These are phyloP conservation scores for Amaranthus hypochondriacus DNA, from an alignment of 148 eudicot genomes.

Conservation along the genomic window DNA sequence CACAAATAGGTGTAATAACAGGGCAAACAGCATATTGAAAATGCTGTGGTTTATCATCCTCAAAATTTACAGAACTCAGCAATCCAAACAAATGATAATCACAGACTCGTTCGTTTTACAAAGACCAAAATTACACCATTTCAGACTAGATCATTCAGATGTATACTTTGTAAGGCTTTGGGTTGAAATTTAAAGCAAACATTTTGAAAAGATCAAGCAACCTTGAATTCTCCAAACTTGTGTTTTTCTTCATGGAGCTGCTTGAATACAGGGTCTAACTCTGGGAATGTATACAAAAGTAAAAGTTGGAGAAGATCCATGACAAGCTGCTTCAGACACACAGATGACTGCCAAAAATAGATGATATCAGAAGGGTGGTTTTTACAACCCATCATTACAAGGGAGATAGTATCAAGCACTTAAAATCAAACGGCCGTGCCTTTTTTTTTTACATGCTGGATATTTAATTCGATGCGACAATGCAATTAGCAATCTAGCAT, in stretches of 20 bases:
- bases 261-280: conserved; percentile 61
- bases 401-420: neutral
- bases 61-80: conserved; percentile 18
- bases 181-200: neutral
- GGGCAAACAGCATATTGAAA: conserved; percentile 1
- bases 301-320: conserved; percentile 76
- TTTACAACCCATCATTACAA: neutral
- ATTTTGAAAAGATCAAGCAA: conserved; percentile 9
- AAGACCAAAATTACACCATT: neutral
- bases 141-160: neutral
- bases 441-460: neutral
- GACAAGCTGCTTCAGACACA: conserved; percentile 71
- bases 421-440: too few species aligned
- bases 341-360: conserved; percentile 66
- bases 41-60: conserved; percentile 9
- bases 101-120: neutral
- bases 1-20: neutral
- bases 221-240: conserved; percentile 62
- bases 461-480: neutral
- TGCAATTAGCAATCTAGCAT: neutral
- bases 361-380: conserved; percentile 11
- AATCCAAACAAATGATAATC: conserved; percentile 7
- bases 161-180: neutral
- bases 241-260: conserved; percentile 63
- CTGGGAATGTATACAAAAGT: conserved; percentile 78